Evolutionary conservation across 2,329 filamentous ascomycete genomes (phyloP), one percentile per base, ranked within the genome.

Genomic region (Alternaria conjuncta): DNA sequence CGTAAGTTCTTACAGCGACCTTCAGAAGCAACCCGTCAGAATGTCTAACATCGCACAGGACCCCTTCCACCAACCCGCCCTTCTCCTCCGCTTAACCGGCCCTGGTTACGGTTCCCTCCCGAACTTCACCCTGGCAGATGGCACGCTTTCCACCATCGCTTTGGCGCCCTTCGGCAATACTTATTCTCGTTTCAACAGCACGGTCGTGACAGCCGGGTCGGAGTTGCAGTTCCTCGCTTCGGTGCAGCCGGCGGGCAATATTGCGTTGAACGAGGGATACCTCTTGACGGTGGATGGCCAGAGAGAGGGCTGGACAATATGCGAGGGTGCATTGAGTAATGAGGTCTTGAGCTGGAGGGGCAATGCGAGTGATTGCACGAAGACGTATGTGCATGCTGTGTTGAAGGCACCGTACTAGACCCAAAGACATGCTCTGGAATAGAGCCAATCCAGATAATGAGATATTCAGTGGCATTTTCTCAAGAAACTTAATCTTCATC

Each of bases 341-440:
- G 64, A 66, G 10, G 78, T 81, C 51, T 72, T 82, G 66, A 75
- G 68, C 30, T 83, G 78, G 79, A 80, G 78, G 44, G 79, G 79
- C 5, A 73, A 68, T 41, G 78, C 68, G 57, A 55, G 61, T 25
- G 74, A 69, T n/a, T 83, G 81, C 57, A 66, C 57, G 15, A 67
- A 64, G 46, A 80, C 78, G 7, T 82, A 75, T 71, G 67, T 83
- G 26, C 80, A 82, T 60, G 81, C 79, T 47, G 80, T 81, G 18
- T 63, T 47, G 18, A 68, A 70, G 44, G 71, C 78, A 45, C 81
- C 80, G 9, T 83, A 82, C 66, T 82, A 62, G 21, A 23, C 21
- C 21, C 3, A 21, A 21, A 21, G 21, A 21, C 21, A 21, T 21
- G 21, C 3, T 21, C 21, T 21, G 5, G 21, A 5, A 21, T 21